Conservation (phyloP, 345 rosid genomes). For the Populus simonii region DNA sequence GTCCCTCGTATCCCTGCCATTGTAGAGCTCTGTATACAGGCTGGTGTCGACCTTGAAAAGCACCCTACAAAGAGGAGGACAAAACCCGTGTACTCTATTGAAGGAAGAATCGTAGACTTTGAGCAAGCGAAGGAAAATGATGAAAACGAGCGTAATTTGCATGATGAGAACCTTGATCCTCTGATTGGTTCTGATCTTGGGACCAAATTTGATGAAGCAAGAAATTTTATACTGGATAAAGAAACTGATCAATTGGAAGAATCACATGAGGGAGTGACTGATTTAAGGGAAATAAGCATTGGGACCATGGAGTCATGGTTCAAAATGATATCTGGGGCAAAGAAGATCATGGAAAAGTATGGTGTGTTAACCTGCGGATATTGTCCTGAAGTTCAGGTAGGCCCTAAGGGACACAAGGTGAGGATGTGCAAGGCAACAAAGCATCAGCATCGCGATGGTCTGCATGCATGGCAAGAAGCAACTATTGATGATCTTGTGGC, state of each 20-base stretch:
- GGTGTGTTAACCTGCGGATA: conserved; percentile 76
- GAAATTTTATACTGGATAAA: conserved; percentile 4
- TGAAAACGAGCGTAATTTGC: conserved; percentile 11
- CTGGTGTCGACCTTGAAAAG: conserved; percentile 66
- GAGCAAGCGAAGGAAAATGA: conserved; percentile 35
- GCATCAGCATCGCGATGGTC: conserved; percentile 76
- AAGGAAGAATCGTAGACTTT: conserved; percentile 86
- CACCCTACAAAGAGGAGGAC: conserved; percentile 68
- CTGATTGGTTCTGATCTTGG: conserved; percentile 6
- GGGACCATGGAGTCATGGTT: conserved; percentile 62
- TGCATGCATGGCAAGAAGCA: conserved; percentile 94
- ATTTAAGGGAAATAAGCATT: conserved; percentile 43
- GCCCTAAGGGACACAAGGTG: conserved; percentile 88
- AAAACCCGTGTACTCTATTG: conserved; percentile 75
- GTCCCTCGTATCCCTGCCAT: conserved; percentile 64
- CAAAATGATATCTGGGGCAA: conserved; percentile 63
- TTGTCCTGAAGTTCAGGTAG: conserved; percentile 86
- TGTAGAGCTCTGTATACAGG: conserved; percentile 79
- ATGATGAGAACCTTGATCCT: background rate
- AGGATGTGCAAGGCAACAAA: conserved; percentile 79
- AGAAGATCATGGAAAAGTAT: conserved; percentile 58
- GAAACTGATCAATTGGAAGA: background rate
- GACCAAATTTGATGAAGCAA: conserved; percentile 11
- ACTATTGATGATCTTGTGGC: conserved; percentile 64
- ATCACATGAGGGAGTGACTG: conserved; percentile 12